Conservation (phyloP, 805 yeast species). For the Kuraishia hungarica region DNA sequence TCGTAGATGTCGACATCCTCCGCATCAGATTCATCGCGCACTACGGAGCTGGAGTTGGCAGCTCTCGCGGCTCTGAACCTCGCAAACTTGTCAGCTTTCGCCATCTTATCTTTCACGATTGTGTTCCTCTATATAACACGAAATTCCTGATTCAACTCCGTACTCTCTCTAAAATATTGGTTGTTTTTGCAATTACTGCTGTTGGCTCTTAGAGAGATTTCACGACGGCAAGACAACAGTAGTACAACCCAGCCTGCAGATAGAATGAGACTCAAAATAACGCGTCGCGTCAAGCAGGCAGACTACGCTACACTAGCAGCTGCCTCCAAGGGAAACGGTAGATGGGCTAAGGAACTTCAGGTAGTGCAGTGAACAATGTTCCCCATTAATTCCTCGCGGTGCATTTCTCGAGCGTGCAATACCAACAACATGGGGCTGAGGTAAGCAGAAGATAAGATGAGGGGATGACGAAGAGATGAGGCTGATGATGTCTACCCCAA, state of each 20-base stretch:
- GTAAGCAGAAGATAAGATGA: not conserved
- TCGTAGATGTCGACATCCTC: constrained; percentile 65
- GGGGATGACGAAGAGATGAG: not conserved
- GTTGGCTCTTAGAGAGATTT: not conserved
- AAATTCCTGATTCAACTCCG: too few species aligned
- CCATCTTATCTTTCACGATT: constrained; percentile 17
- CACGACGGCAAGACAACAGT: not conserved
- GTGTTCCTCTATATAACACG: too few species aligned
- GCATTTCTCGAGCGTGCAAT: not conserved
- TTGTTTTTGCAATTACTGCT: too few species aligned
- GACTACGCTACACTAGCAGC: too few species aligned
- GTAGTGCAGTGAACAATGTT: too few species aligned
- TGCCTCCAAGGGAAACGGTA: too few species aligned
- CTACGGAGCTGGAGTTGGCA: constrained; percentile 39
- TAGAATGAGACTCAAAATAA: not conserved
- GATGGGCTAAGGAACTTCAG: too few species aligned
- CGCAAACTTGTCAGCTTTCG: constrained; percentile 41
- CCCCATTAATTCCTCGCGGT: not conserved
- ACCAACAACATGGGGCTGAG: not conserved
- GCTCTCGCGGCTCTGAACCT: constrained; percentile 57
- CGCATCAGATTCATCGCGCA: constrained; percentile 29
- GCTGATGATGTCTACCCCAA: not conserved
- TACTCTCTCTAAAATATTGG: not conserved
- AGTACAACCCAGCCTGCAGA: not conserved
- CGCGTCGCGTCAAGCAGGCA: not conserved